Conservation (phyloP, 768 basidiomycete genomes). For the Kwoniella botswanensis region DNA sequence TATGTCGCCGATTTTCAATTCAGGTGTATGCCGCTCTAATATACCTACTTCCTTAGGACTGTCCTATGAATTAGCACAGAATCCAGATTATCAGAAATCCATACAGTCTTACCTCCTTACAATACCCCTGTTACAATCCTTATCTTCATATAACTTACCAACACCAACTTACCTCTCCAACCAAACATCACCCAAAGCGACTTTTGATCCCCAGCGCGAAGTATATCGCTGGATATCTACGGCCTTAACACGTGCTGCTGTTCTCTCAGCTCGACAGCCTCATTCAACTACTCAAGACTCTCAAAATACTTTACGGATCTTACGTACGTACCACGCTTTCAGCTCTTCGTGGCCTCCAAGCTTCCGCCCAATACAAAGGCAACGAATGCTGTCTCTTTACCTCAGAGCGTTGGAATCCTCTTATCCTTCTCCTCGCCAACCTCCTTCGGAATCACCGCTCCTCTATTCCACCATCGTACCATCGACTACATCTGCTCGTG, state of each 20-base stretch:
- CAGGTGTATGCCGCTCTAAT: not conserved
- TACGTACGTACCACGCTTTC: conserved; percentile 56
- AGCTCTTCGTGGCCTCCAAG: conserved; percentile 72
- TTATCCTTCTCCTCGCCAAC: conserved; percentile 31
- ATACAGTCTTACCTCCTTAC: conserved; percentile 46
- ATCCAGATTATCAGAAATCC: conserved; percentile 33
- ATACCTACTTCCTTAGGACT: conserved; percentile 66
- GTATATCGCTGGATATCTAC: conserved; percentile 85
- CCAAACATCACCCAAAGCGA: conserved; percentile 51
- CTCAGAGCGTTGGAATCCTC: conserved; percentile 69
- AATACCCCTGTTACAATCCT: conserved; percentile 34
- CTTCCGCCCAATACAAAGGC: conserved; percentile 78
- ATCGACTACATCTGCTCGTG: conserved; percentile 28
- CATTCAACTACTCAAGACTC: conserved; percentile 10
- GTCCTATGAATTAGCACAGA: conserved; percentile 64
- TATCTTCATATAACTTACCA: conserved; percentile 29
- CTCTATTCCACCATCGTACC: conserved; percentile 22
- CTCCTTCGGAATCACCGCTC: conserved; percentile 37
- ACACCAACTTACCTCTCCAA: conserved; percentile 34
- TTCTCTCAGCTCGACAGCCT: conserved; percentile 66
- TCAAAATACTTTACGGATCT: conserved; percentile 40
- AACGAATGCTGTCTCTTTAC: conserved; percentile 71
- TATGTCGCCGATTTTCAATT: conserved; percentile 53
- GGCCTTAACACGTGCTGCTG: conserved; percentile 77
- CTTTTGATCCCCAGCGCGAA: conserved; percentile 71